A percentile compares a stretch with the other conserved stretches of the same genome.
Evolutionary conservation across 148 eudicot species (phyloP).

Genomic region (Limonium bicolor): DNA sequence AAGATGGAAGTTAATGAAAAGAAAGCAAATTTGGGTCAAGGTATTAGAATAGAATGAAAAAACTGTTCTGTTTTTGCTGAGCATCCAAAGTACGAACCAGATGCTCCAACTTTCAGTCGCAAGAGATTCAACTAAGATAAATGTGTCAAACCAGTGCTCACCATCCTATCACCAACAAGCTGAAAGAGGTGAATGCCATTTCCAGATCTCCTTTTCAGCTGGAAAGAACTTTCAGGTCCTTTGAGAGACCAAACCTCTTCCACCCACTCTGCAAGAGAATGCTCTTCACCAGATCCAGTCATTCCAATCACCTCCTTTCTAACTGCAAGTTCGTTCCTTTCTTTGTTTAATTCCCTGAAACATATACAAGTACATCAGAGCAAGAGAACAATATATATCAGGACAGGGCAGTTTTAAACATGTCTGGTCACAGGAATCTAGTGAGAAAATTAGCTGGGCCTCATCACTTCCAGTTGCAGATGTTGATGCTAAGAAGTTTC

Average conservation of each 20-base stretch:
- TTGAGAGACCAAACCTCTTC: slow-evolving; percentile 48
- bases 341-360: slow-evolving; percentile 35
- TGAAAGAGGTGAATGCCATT: slow-evolving; percentile 42
- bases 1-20: no score
- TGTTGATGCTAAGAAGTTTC: no score
- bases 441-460: no score
- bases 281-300: slow-evolving; percentile 38
- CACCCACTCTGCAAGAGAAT: slow-evolving; percentile 39
- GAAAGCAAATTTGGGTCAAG: no score
- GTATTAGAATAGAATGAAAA: no score
- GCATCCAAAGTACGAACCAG: no score
- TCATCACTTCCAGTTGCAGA: no score
- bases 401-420: not conserved
- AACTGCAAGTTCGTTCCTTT: slow-evolving; percentile 11
- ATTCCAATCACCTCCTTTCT: slow-evolving; percentile 42
- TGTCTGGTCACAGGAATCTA: no score
- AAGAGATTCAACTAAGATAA: no score
- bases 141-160: slow-evolving; percentile 23
- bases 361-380: not conserved
- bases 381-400: not conserved
- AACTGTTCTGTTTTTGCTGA: no score
- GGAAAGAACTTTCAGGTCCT: slow-evolving; percentile 41
- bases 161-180: slow-evolving; percentile 51
- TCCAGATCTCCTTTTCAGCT: slow-evolving; percentile 18
- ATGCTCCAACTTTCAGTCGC: no score